phyloP scores from a whole-genome alignment of 345 rosid genomes.

The Eucalyptus tenuipes region DNA sequence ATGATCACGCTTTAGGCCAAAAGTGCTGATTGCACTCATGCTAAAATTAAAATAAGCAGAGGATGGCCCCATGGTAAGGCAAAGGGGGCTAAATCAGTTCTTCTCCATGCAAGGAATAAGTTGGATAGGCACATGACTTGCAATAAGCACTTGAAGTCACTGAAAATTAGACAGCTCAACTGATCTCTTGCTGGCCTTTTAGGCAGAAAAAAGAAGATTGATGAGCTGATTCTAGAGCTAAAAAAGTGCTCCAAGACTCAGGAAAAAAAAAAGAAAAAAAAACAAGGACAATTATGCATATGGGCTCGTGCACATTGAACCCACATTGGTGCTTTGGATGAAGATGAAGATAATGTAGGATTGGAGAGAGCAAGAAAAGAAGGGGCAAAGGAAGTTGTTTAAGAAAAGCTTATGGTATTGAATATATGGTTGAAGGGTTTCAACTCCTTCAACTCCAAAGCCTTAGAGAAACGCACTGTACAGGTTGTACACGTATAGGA shows the following conservation, averaged over 20 bases:
- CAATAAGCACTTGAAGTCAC: constrained; percentile 8
- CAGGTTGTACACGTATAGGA: not conserved
- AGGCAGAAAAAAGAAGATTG: not conserved
- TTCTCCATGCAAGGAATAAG: not conserved
- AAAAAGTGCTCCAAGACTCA: not conserved
- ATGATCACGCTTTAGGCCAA: not conserved
- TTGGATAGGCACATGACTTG: constrained; percentile 7
- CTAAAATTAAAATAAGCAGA: not conserved
- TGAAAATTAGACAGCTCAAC: constrained; percentile 24
- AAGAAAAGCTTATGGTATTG: not conserved
- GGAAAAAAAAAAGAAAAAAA: not conserved
- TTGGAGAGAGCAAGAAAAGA: not conserved
- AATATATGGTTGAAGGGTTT: not conserved
- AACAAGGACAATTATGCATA: not conserved
- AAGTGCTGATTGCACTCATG: not conserved
- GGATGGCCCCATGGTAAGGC: not conserved
- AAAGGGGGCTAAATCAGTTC: not conserved
- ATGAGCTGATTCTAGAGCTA: not conserved
- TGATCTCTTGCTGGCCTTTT: not conserved
- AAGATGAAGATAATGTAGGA: not conserved
- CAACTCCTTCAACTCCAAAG: not conserved
- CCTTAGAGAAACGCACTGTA: not conserved
- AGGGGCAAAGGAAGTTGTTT: not conserved
- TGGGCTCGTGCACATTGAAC: not conserved
- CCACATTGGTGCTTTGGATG: not conserved